Percentiles rank a stretch among this genome's conserved stretches.
These are phyloP conservation scores for Fusarium tjaetaba DNA, from an alignment of 2,329 filamentous ascomycete genomes.

Conservation along the genomic window DNA sequence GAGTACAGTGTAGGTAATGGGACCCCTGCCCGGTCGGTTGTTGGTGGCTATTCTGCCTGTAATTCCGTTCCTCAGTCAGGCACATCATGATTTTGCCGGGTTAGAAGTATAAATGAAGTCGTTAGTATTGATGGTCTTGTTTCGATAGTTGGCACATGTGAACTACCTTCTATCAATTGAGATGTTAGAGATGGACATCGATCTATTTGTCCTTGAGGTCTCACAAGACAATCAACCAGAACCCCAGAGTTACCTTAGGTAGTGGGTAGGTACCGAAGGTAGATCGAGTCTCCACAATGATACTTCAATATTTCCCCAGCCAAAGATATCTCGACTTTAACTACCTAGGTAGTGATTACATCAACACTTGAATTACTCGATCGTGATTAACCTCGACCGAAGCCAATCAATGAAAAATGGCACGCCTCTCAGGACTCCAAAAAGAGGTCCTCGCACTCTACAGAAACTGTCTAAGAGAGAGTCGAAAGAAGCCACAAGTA, in stretches of 20 bases:
- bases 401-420: constrained; percentile 24
- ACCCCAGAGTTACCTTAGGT: neutral
- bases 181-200: neutral
- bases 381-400: neutral
- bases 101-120: neutral
- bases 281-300: constrained; percentile 21
- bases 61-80: neutral
- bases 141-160: too few species aligned
- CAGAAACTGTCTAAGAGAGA: constrained; percentile 83
- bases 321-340: neutral
- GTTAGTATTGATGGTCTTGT: too few species aligned
- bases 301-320: constrained; percentile 3
- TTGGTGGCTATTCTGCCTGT: neutral
- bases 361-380: constrained; percentile 3
- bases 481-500: constrained; percentile 82
- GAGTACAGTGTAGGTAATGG: neutral
- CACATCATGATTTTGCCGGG: neutral
- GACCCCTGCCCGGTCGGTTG: neutral
- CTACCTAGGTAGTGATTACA: constrained; percentile 12
- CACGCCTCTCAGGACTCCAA: constrained; percentile 82
- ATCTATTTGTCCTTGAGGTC: neutral
- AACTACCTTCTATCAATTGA: neutral
- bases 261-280: neutral
- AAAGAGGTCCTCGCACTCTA: constrained; percentile 88
- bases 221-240: neutral